Percentiles rank a stretch among this genome's conserved stretches.
Conservation (phyloP, 164 flowering plant genomes). For the Warburgia ugandensis region DNA sequence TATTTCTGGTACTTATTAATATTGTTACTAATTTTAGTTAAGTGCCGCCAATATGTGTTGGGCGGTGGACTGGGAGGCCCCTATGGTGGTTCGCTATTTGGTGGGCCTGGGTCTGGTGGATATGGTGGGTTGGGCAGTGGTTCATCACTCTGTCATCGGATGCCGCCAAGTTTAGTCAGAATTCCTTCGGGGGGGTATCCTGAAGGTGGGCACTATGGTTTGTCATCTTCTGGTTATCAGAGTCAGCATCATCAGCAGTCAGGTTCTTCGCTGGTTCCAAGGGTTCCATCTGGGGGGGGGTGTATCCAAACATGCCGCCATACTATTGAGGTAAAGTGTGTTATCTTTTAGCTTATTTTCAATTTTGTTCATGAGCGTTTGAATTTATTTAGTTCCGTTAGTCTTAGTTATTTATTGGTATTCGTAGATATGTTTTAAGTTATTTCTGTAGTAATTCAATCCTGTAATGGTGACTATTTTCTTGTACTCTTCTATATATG, state of each 20-base stretch:
- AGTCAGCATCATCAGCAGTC: conserved; percentile 55
- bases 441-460: too few relatives aligned
- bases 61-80: conserved; percentile 24
- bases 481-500: not conserved
- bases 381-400: too few relatives aligned
- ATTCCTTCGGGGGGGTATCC: conserved; percentile 59
- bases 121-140: conserved; percentile 28
- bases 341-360: not conserved
- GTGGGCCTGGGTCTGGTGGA: conserved; percentile 10
- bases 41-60: too few relatives aligned
- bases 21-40: too few relatives aligned
- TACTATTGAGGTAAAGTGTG: conserved; percentile 53
- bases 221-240: conserved; percentile 39
- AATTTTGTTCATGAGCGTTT: too few relatives aligned
- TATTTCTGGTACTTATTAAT: too few relatives aligned
- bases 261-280: conserved; percentile 52
- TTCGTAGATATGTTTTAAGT: too few relatives aligned
- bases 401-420: too few relatives aligned
- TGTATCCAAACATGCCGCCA: conserved; percentile 59
- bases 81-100: conserved; percentile 5
- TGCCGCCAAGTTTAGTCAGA: conserved; percentile 51
- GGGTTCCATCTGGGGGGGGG: conserved; percentile 62
- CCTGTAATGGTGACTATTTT: too few relatives aligned
- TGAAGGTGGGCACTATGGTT: conserved; percentile 39
- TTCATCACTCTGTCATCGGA: conserved; percentile 43